Percentiles rank a stretch among this genome's conserved stretches.
Evolutionary conservation across 768 basidiomycete genomes (phyloP).

Genomic region (Amylocystis lapponica): DNA sequence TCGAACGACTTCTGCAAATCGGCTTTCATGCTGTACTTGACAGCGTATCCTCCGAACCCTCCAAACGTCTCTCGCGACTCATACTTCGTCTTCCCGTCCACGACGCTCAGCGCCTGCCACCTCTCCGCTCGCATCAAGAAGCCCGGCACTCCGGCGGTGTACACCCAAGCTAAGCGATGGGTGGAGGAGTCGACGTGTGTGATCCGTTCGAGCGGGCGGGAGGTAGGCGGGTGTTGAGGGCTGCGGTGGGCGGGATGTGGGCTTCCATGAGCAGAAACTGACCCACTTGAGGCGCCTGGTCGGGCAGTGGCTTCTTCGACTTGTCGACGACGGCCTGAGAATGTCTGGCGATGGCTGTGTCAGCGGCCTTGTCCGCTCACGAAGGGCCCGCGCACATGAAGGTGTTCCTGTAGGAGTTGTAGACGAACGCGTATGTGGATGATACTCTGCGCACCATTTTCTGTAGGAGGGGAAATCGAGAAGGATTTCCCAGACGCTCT

Average conservation of each 20-base stretch:
- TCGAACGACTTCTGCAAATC: slow-evolving; percentile 41
- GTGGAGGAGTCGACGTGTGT: slow-evolving; percentile 47
- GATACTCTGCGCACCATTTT: slow-evolving; percentile 48
- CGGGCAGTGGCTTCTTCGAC: slow-evolving; percentile 33
- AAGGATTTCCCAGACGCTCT: slow-evolving; percentile 57
- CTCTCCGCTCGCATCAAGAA: slow-evolving; percentile 52
- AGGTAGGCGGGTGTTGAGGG: slow-evolving; percentile 33
- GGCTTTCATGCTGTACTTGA: slow-evolving; percentile 38
- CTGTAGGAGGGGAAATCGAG: slow-evolving; percentile 57
- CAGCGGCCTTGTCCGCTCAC: neutral
- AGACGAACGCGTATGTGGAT: neutral
- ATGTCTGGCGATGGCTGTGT: slow-evolving; percentile 31
- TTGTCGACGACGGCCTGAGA: slow-evolving; percentile 41
- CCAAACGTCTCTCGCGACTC: slow-evolving; percentile 59
- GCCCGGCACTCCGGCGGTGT: slow-evolving; percentile 29
- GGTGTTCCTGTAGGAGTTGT: slow-evolving; percentile 45
- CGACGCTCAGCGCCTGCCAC: slow-evolving; percentile 54
- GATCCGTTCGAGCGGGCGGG: slow-evolving; percentile 40
- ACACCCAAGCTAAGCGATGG: slow-evolving; percentile 54
- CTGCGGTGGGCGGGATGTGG: slow-evolving; percentile 54
- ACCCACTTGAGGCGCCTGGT: slow-evolving; percentile 47
- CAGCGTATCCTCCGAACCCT: slow-evolving; percentile 48
- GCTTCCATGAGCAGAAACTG: slow-evolving; percentile 44
- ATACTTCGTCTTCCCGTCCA: slow-evolving; percentile 54
- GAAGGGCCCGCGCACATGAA: slow-evolving; percentile 44